Base-by-base conservation (phyloP, 202 grass and related monocot species). In the Setaria viridis region DNA sequence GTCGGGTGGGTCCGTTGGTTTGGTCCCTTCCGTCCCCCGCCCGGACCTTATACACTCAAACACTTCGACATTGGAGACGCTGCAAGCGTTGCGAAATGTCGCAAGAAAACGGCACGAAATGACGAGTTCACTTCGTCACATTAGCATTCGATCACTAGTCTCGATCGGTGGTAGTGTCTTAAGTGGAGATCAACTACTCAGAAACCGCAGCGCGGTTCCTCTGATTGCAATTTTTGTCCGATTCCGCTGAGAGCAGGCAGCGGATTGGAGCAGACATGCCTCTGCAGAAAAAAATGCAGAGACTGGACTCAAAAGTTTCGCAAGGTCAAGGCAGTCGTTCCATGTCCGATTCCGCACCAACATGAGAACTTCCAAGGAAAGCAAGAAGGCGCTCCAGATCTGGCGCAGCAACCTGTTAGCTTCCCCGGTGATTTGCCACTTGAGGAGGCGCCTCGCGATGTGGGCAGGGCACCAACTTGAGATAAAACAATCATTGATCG, bases 301-400 rank as follows among this genome's bases (percentile, higher is more conserved):
- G 59, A 13, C 59, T 60, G 58, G 58, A 53, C 48, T 57, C 7
- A 10, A 9, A 14, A 20, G 59, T 12, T 0, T 9, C 37, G 17
- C 37, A 14, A 5, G 75, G 39, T 84, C 74, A 29, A 37, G 67
- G 59, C 32, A 59, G 53, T 20, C 13, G 65, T 70, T 51, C 59
- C 34, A 50, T 55, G 59, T 62, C 53, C 4, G 5, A 48, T 21
- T 53, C 69, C 3, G 19, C 21, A 79, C 59, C 56, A 29, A 16
- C 80, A 78, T 4, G 2, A 47, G 50, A 56, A 41, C 82, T 76
- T 89, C 62, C 77, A 85, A 77, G 72, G 71, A 72, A 89, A 89
- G 72, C 46, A 81, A 66, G 34, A 81, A 65, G 34, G 45, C 69
- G 33, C 5, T 72, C 58, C 80, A 53, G 64, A 54, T 35, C 79